These are phyloP conservation scores for Leccinum pellstonianum DNA, from an alignment of 768 basidiomycete species.

Conservation along the genomic window DNA sequence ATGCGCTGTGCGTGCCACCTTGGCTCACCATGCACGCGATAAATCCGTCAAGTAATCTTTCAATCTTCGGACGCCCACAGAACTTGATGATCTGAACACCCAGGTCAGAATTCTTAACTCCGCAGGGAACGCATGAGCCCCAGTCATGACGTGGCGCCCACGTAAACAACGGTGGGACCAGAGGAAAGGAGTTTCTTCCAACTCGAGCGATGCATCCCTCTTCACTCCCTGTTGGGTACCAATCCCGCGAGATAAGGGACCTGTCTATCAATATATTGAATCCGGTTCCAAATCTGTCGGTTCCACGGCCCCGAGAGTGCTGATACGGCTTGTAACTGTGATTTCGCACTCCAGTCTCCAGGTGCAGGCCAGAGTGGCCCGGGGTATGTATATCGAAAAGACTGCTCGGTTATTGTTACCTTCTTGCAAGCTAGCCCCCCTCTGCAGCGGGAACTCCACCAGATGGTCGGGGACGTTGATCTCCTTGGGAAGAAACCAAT, in stretches of 20 bases:
- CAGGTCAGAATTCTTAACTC: background rate
- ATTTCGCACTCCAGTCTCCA: no score
- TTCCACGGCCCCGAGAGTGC: background rate
- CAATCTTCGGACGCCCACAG: slow-evolving; percentile 48
- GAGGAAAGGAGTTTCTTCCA: background rate
- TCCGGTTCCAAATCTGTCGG: background rate
- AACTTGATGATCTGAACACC: background rate
- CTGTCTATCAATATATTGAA: background rate
- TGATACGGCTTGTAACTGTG: no score
- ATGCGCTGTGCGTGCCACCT: slow-evolving; percentile 31
- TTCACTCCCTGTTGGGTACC: background rate
- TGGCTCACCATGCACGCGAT: slow-evolving; percentile 40
- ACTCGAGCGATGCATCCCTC: background rate
- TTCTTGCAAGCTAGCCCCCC: no score
- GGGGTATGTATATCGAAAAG: no score
- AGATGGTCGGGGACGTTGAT: no score
- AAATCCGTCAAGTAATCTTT: slow-evolving; percentile 42
- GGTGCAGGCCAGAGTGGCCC: no score
- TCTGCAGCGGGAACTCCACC: no score
- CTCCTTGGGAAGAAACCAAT: no score
- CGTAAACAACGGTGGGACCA: background rate
- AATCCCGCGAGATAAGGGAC: background rate
- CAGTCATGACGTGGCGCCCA: background rate
- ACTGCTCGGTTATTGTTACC: no score
- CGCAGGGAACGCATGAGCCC: background rate